Percentiles rank a stretch among this genome's conserved stretches.
phyloP scores from a whole-genome alignment of 306 rosid species.

The Senna tora region DNA sequence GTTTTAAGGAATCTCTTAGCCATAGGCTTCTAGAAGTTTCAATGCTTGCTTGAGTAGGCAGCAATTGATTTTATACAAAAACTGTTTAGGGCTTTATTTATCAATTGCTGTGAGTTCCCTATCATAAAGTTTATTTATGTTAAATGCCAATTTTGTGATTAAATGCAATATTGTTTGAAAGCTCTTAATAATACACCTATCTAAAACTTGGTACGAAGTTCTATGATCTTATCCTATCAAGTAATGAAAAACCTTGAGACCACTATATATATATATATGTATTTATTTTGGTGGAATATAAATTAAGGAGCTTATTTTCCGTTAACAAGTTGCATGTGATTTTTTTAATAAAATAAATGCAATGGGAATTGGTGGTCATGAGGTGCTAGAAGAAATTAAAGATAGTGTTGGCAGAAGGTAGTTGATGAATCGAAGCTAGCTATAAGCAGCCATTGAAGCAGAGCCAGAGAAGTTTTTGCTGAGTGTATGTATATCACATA shows the following conservation, averaged over 20 bases:
- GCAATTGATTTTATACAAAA: too few relatives aligned
- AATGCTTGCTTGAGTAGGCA: too few relatives aligned
- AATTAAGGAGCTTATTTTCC: background rate
- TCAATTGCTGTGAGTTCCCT: too few relatives aligned
- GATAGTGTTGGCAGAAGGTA: constrained; percentile 31
- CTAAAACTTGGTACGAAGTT: constrained; percentile 1
- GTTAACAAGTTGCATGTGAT: background rate
- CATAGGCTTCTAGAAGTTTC: too few relatives aligned
- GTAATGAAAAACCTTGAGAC: too few relatives aligned
- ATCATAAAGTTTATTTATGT: too few relatives aligned
- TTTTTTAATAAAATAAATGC: background rate
- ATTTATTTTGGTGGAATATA: background rate
- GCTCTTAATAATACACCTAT: background rate
- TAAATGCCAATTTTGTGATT: background rate
- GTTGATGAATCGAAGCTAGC: constrained; percentile 5
- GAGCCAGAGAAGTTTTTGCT: constrained; percentile 25
- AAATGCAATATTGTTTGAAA: constrained; percentile 1
- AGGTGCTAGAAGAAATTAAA: background rate
- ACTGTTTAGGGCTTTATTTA: too few relatives aligned
- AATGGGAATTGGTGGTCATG: constrained; percentile 13
- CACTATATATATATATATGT: too few relatives aligned
- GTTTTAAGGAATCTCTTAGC: too few relatives aligned
- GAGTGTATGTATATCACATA: background rate
- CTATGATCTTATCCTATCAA: background rate
- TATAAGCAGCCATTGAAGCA: constrained; percentile 8